These are phyloP conservation scores for Bruguiera hainesii DNA, from an alignment of 441 rosid species.

Conservation along the genomic window DNA sequence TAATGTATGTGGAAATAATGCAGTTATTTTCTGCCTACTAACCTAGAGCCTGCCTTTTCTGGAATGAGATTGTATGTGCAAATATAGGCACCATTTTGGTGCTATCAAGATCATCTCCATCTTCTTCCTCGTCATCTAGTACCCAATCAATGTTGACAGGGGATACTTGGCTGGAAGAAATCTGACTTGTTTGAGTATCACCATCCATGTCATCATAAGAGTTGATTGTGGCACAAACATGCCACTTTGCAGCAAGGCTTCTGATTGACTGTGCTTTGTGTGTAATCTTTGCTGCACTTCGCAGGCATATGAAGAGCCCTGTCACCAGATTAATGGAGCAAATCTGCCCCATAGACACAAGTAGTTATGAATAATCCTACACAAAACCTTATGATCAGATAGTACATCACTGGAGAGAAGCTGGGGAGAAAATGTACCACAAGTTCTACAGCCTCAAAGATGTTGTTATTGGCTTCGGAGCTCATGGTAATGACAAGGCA, in stretches of 20 bases:
- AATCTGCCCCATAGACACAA: conserved; percentile 38
- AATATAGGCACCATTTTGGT: conserved; percentile 54
- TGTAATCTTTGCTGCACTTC: conserved; percentile 86
- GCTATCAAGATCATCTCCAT: conserved; percentile 59
- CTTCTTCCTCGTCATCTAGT: conserved; percentile 72
- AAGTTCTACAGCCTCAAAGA: conserved; percentile 84
- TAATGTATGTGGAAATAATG: neutral
- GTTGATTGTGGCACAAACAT: conserved; percentile 76
- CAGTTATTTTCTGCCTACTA: conserved; percentile 7
- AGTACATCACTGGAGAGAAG: neutral
- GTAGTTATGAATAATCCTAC: neutral
- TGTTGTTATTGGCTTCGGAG: conserved; percentile 48
- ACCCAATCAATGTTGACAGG: conserved; percentile 38
- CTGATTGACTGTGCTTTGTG: conserved; percentile 81
- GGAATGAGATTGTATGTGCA: conserved; percentile 72
- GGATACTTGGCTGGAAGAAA: conserved; percentile 24
- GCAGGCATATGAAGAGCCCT: conserved; percentile 78
- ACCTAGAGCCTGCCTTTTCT: conserved; percentile 90
- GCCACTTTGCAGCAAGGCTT: conserved; percentile 90
- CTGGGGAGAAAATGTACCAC: conserved; percentile 30
- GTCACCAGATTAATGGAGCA: conserved; percentile 80
- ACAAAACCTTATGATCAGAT: neutral
- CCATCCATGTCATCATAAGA: conserved; percentile 62
- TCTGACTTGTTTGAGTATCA: conserved; percentile 51
- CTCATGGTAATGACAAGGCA: conserved; percentile 59